Evolutionary conservation across 768 basidiomycete species (phyloP), one percentile per base, ranked within the genome.

Genomic region (Chalciporus piperatus): DNA sequence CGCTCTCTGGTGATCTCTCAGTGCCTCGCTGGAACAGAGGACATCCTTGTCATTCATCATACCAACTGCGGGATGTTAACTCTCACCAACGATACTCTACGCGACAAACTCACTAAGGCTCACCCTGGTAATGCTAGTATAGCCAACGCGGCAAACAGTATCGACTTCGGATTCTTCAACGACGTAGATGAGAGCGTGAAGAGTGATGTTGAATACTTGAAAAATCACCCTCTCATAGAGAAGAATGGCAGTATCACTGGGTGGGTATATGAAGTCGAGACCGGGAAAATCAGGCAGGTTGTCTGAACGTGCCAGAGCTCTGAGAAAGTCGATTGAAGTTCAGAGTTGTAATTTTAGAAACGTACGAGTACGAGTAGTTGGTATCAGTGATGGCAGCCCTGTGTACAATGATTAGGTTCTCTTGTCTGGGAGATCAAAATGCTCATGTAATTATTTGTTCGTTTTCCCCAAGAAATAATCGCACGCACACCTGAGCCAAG

Each of bases 31-130:
- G 85, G 84, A 12, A 89, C 87, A 10, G 74, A 75, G 14, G 83
- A 87, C 68, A 78, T 88, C 46, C 78, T 82, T 4, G 70, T 89
- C 45, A 78, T 86, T 65, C 84, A 83, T 63, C 87, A 89, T 66
- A 85, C 83, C 1, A 82, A 76, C 42, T 88, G 87, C 60, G 87
- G 87, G 41, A 87, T 89, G 85, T 70, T 83, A 42, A 80, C 78
- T 0, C 87, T 88, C 71, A 74, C 70, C 6, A 76, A 75, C 23
- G 67, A 74, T 0, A 64, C 78, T 47, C 69, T 87, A 22, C 79
- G 77, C 46, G 59, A 67, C 16, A 67, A 79, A 44, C 74, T 87
- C 57, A 80, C 77, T 59, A 70, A 74, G 35, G 69, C 73, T 23
- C 68, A 72, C 37, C 74, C 76, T 14, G 70, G 52, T 35, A 48